Evolutionary conservation across 2,329 filamentous ascomycete species (phyloP).

Genomic region (Trichoderma cornu-damae): DNA sequence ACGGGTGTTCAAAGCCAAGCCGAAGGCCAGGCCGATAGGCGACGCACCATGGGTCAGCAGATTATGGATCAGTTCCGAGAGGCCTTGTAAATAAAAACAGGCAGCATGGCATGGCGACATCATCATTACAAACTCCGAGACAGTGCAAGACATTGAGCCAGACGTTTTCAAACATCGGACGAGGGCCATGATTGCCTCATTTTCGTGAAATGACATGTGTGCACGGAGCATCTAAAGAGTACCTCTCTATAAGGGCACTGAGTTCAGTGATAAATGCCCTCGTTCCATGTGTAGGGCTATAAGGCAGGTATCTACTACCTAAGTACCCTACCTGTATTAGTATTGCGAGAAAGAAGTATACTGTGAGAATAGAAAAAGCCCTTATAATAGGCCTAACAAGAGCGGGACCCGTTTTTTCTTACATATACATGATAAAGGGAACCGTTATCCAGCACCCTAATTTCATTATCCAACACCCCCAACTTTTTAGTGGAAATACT

Average conservation of each 20-base stretch:
- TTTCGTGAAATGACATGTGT: not conserved
- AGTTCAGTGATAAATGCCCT: not conserved
- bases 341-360: no score
- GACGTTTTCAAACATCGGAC: not conserved
- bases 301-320: no score
- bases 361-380: no score
- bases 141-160: not conserved
- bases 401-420: no score
- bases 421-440: no score
- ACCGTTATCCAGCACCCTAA: no score
- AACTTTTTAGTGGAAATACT: no score
- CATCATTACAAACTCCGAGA: not conserved
- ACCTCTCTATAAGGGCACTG: not conserved
- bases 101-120: not conserved
- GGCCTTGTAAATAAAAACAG: constrained; percentile 36
- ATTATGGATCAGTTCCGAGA: constrained; percentile 55
- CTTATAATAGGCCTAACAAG: no score
- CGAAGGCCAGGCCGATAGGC: constrained; percentile 45
- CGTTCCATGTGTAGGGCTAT: no score
- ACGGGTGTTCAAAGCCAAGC: constrained; percentile 42
- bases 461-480: no score
- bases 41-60: constrained; percentile 57
- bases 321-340: no score
- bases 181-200: not conserved
- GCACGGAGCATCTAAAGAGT: not conserved